Percentiles rank a stretch among this genome's conserved stretches.
phyloP scores from a whole-genome alignment of 805 yeast species.

The Hanseniaspora jakobsenii region DNA sequence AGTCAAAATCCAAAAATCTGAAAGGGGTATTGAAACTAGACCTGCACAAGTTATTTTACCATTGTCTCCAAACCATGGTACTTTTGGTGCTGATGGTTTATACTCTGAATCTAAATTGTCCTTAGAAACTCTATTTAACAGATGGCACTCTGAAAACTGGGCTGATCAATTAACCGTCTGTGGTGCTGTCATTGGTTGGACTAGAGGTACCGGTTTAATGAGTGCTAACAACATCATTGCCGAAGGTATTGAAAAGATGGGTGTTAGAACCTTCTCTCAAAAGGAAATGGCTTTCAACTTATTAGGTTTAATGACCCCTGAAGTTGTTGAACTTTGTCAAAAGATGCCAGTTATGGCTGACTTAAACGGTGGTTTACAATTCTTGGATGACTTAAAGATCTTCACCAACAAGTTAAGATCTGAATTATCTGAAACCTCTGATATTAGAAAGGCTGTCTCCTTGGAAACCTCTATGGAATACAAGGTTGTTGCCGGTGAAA shows the following conservation, averaged over 20 bases:
- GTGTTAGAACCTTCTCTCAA: slow-evolving; percentile 97
- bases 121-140: slow-evolving; percentile 90
- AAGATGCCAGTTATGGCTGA: slow-evolving; percentile 94
- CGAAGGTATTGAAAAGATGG: slow-evolving; percentile 88
- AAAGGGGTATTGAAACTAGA: slow-evolving; percentile 73
- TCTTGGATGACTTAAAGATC: slow-evolving; percentile 80
- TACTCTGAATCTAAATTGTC: slow-evolving; percentile 96
- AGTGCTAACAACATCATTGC: slow-evolving; percentile 93
- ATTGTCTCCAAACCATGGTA: slow-evolving; percentile 97
- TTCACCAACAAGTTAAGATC: slow-evolving; percentile 69
- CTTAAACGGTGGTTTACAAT: slow-evolving; percentile 96
- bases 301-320: slow-evolving; percentile 83
- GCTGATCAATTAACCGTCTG: slow-evolving; percentile 83
- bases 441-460: slow-evolving; percentile 88
- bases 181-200: slow-evolving; percentile 99
- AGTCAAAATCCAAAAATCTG: slow-evolving; percentile 71
- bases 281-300: slow-evolving; percentile 98
- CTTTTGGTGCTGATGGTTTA: slow-evolving; percentile 95
- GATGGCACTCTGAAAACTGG: slow-evolving; percentile 99
- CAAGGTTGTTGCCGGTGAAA: slow-evolving; percentile 69
- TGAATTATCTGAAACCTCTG: slow-evolving; percentile 64
- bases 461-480: slow-evolving; percentile 82
- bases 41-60: slow-evolving; percentile 98
- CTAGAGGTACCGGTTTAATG: slow-evolving; percentile 99
- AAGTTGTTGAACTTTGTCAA: slow-evolving; percentile 76